These are phyloP conservation scores for Arthrobotrys sphaeroides DNA, from an alignment of 2,329 filamentous ascomycete genomes.

Conservation along the genomic window DNA sequence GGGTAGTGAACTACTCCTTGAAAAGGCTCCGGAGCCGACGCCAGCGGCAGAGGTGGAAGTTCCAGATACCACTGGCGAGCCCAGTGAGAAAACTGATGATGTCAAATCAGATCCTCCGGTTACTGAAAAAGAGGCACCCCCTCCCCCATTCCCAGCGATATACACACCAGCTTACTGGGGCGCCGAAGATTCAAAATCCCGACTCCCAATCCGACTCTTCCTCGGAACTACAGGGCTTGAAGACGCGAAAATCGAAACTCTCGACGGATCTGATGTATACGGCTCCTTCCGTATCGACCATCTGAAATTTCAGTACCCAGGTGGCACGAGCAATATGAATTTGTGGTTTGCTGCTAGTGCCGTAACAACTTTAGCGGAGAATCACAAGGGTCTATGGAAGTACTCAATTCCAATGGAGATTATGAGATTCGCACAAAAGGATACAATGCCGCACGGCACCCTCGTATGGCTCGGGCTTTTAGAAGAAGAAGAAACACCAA, in stretches of 20 bases:
- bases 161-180: constrained; percentile 43
- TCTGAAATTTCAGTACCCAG: constrained; percentile 53
- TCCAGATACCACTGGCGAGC: constrained; percentile 32
- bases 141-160: constrained; percentile 41
- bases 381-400: constrained; percentile 70
- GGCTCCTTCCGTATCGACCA: constrained; percentile 64
- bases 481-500: constrained; percentile 66
- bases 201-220: constrained; percentile 39
- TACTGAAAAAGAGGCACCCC: constrained; percentile 21
- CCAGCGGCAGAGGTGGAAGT: constrained; percentile 3
- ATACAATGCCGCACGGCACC: constrained; percentile 69
- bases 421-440: constrained; percentile 65
- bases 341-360: constrained; percentile 68
- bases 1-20: constrained; percentile 38
- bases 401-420: constrained; percentile 69
- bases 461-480: constrained; percentile 68
- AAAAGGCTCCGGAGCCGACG: constrained; percentile 57
- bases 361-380: constrained; percentile 68
- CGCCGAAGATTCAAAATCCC: constrained; percentile 16
- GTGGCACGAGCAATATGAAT: constrained; percentile 60
- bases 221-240: constrained; percentile 43
- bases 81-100: constrained; percentile 23
- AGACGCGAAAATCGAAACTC: constrained; percentile 41
- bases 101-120: constrained; percentile 1
- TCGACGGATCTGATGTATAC: constrained; percentile 50